Evolutionary conservation across 1,284 basidiomycete genomes (phyloP), one percentile per base, ranked within the genome.

Genomic region (Pterulicium gracile): DNA sequence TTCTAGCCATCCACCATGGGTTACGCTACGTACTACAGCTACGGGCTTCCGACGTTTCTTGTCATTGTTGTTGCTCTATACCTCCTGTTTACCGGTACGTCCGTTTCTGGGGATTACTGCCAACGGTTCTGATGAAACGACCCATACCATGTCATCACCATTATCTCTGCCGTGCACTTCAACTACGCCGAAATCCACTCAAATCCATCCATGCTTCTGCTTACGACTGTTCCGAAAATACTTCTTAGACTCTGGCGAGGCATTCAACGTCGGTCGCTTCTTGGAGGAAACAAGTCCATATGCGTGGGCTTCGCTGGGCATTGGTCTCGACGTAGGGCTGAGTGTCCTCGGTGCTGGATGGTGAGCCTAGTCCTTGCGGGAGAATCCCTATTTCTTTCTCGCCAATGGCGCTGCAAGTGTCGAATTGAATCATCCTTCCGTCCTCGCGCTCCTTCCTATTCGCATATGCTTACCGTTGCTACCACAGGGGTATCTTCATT

Each of bases 261-360:
- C 81, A 2, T 96, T 98, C 80, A 91, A 96, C 62, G 79, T 91
- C 52, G 93, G 92, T 43, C 77, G 79, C 47, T 96, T 93, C 71
- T 75, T 98, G 35, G 91, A 93, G 60, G 88, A 97, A 68, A 84
- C 90, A 12, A 91, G 82, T 59, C 96, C 96, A 0, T 96, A 91
- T 63, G 81, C 83, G 17, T 98, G 92, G 92, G 94, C 88, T 1
- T 75, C 91, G 50, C 76, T 82, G 3, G 95, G 95, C 5, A 88
- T 98, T 49, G 93, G 88, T 24, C 71, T 98, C 39, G 96, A 92
- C 60, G 92, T 97, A 51, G 95, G 96, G 2, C 62, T 98, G 42
- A 93, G 88, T 56, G 94, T 97, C 3, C 67, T 93, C 3, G 96
- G 95, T 49, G 95, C 95, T 42, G 95, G 88, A 65, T 98, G 95